Evolutionary conservation across 2,329 filamentous ascomycete genomes (phyloP).

Genomic region (Dissoconium aciculare): DNA sequence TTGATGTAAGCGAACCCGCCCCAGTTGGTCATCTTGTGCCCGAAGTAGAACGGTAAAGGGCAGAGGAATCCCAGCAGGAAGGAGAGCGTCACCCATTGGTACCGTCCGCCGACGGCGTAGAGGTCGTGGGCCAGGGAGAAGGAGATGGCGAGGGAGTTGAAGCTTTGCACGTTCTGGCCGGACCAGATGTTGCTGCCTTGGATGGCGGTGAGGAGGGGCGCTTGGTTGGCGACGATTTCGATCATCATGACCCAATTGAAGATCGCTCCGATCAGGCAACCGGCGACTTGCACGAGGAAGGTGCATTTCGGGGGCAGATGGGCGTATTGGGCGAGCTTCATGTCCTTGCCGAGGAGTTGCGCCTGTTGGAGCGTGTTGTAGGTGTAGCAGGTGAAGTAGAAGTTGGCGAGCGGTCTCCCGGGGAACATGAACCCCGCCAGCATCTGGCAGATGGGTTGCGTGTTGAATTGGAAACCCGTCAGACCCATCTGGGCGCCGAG

Average conservation of each 20-base stretch:
- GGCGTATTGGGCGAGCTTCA: constrained; percentile 26
- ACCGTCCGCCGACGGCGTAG: constrained; percentile 26
- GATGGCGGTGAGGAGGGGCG: constrained; percentile 27
- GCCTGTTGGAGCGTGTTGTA: constrained; percentile 22
- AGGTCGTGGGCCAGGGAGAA: constrained; percentile 31
- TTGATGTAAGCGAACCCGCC: constrained; percentile 17
- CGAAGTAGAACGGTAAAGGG: constrained; percentile 26
- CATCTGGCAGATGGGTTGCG: constrained; percentile 33
- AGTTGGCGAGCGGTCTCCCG: constrained; percentile 23
- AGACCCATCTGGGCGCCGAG: constrained; percentile 17
- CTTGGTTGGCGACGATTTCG: constrained; percentile 31
- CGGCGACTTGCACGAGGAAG: constrained; percentile 31
- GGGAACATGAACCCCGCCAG: constrained; percentile 35
- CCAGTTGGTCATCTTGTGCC: constrained; percentile 3
- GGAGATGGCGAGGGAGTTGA: constrained; percentile 31
- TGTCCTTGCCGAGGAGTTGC: constrained; percentile 20
- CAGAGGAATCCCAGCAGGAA: constrained; percentile 31
- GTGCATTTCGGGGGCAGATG: constrained; percentile 30
- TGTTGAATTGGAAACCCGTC: constrained; percentile 27
- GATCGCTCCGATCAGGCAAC: constrained; percentile 29
- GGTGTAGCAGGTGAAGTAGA: constrained; percentile 20
- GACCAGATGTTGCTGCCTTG: constrained; percentile 35
- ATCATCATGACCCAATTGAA: constrained; percentile 35
- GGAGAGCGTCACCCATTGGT: constrained; percentile 26
- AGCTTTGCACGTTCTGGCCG: constrained; percentile 33